Evolutionary conservation across 371 early-diverging fungal genomes (phyloP), one percentile per base, ranked within the genome.

Genomic region (Rhizopus sp.): DNA sequence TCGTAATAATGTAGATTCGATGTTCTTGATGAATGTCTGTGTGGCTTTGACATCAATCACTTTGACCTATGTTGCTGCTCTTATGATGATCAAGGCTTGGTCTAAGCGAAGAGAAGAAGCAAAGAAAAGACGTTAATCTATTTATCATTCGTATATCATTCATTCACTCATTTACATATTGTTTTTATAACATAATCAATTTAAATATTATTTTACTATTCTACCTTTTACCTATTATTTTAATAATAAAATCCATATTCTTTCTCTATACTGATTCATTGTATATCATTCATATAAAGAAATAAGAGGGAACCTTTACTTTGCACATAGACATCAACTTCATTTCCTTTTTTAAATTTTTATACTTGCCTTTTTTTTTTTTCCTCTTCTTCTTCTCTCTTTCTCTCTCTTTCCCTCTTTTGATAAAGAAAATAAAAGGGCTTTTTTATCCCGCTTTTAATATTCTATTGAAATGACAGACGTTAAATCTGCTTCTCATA

Each of bases 1-100:
- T 23, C 68, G 75, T 31, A 66, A 70, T 16, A 55, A 76, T n/a
- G 64, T 79, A 9, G 80, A 79, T 37, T 59, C 61, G 5, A 79
- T 79, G 80, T 79, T 79, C 53, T 48, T 79, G 59, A 70, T 79
- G 75, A 79, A 79, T 62, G 72, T 70, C 3, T 68, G 68, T 53
- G 74, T 76, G 35, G 76, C 80, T 1, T 33, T 79, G 39, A 72
- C 70, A 7, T 54, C 75, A 4, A 72, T 79, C 50, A 72, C 75
- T 3, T 54, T 79, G 7, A 55, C 53, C 23, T 75, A 76, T 53
- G 75, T 76, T 33, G 66, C 72, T 9, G 42, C 41, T 7, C 34
- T 79, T 39, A 58, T 70, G 50, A 60, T 72, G n/a, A 50, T 79
- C 33, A 79, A 79, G 41, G 74, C 77, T 12, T 79, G 80, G 80